phyloP scores from a whole-genome alignment of 441 rosid genomes.

The Mallotus japonicus region DNA sequence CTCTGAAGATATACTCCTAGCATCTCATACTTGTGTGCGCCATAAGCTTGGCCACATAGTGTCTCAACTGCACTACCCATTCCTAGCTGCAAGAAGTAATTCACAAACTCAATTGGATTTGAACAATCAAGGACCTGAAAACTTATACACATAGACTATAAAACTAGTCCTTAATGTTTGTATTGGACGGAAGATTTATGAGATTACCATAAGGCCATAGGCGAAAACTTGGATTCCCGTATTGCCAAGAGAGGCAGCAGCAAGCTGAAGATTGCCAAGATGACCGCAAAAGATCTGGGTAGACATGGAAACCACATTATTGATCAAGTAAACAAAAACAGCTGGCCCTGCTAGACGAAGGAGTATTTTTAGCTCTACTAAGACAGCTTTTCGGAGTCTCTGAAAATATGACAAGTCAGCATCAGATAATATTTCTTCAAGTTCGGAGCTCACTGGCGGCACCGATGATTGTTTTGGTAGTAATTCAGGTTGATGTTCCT shows the following conservation, averaged over 20 bases:
- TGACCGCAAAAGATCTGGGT: conserved; percentile 50
- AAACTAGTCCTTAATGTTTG: too few species aligned
- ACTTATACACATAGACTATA: too few species aligned
- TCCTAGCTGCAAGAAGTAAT: conserved; percentile 45
- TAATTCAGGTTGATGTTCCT: too few species aligned
- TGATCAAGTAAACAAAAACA: conserved; percentile 48
- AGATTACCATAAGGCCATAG: conserved; percentile 60
- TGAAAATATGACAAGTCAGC: conserved; percentile 22
- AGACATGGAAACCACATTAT: conserved; percentile 48
- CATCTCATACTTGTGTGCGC: conserved; percentile 55
- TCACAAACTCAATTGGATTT: too few species aligned
- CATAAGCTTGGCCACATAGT: conserved; percentile 73
- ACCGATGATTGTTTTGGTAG: too few species aligned
- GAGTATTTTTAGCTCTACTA: conserved; percentile 47
- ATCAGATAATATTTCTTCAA: conserved; percentile 51
- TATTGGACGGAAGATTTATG: too few species aligned
- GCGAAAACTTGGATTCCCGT: conserved; percentile 39
- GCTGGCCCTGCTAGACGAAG: conserved; percentile 56
- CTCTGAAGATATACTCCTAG: conserved; percentile 68
- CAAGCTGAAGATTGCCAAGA: conserved; percentile 37
- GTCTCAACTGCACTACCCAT: conserved; percentile 89
- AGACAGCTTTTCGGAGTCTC: conserved; percentile 42
- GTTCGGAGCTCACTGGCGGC: conserved; percentile 26
- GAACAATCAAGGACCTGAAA: too few species aligned
- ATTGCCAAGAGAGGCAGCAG: conserved; percentile 35